Evolutionary conservation across 768 basidiomycete genomes (phyloP).

Genomic region (Boletellus ananiceps): DNA sequence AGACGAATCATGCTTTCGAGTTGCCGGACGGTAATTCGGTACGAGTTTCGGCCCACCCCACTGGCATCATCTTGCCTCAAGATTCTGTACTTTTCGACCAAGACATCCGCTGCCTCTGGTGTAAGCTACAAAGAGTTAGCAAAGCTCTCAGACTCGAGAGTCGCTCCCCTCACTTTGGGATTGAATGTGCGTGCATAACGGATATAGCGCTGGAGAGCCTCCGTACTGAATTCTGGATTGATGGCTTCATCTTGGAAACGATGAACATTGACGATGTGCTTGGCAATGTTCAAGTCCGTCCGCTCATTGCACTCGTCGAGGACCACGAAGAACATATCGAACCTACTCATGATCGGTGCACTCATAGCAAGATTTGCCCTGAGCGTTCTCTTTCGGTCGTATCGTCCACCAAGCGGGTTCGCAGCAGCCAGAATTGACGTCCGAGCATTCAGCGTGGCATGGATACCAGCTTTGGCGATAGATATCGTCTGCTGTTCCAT

Average conservation of each 20-base stretch:
- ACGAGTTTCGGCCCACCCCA: slow-evolving; percentile 86
- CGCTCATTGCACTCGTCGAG: slow-evolving; percentile 94
- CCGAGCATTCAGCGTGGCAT: slow-evolving; percentile 95
- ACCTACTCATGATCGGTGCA: slow-evolving; percentile 98
- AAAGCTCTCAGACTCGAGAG: neutral
- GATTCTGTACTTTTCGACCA: slow-evolving; percentile 93
- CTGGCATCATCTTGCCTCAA: slow-evolving; percentile 90
- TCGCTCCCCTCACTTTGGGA: slow-evolving; percentile 64
- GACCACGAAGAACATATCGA: slow-evolving; percentile 96
- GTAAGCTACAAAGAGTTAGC: slow-evolving; percentile 60
- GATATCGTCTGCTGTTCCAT: slow-evolving; percentile 99
- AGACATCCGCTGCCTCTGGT: slow-evolving; percentile 83
- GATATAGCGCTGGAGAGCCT: slow-evolving; percentile 94
- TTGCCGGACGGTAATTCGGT: slow-evolving; percentile 96
- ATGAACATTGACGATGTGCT: slow-evolving; percentile 97
- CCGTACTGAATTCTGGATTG: slow-evolving; percentile 94
- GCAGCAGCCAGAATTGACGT: slow-evolving; percentile 98
- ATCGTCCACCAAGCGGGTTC: slow-evolving; percentile 95
- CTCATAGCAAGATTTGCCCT: slow-evolving; percentile 96
- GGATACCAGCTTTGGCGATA: slow-evolving; percentile 98
- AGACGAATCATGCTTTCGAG: slow-evolving; percentile 98
- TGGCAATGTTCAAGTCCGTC: slow-evolving; percentile 89
- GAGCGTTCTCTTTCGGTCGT: slow-evolving; percentile 90
- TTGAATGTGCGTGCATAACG: slow-evolving; percentile 96
- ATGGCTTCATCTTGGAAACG: slow-evolving; percentile 93